Base-by-base conservation (phyloP, 306 rosid species). In the Vigna angularis region DNA sequence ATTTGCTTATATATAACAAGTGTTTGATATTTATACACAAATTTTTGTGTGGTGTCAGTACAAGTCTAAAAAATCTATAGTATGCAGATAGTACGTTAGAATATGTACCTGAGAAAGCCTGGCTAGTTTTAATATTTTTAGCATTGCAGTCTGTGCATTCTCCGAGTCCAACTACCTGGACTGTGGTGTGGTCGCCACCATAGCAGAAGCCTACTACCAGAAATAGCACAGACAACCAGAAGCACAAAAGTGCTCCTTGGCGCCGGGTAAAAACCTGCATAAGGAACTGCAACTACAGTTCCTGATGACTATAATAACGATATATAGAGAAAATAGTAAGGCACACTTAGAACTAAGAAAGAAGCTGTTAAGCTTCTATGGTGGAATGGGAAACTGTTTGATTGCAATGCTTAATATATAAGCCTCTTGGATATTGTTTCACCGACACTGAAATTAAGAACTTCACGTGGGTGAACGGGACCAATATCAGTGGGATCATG, bases 101-200 rank as follows among this genome's bases (percentile, higher is more conserved):
- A 6, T 26, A 26, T 4, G 36, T 88, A 95, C 98, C 98, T 82
- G 95, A 81, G 71, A 90, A 90, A 30, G 93, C 98, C 81, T 86
- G 90, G 62, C 52, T 81, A 26, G 53, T 73, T 74, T 95, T 82
- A 79, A 95, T 85, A 64, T 82, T 89, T 26, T 84, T 82, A 82
- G 86, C 53, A 26, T 75, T 71, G 79, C 98, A 92, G 62, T 92
- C 98, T 51, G 90, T 81, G 49, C 98, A 95, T 84, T 92, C 96
- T 83, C 96, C 98, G 2, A 78, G 9, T 3, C 98, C 98, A 67
- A 92, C 89, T 48, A 95, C 93, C 83, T 92, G 87, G 8, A 89
- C 87, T 58, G 84, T 84, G 79, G 78, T 86, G 26, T 83, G 88
- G 56, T 82, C 86, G 70, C 90, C 95, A 72, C 90, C 95, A 72